Evolutionary conservation across 1,139 yeast species (phyloP).

Genomic region (Scheffersomyces parashehatae): DNA sequence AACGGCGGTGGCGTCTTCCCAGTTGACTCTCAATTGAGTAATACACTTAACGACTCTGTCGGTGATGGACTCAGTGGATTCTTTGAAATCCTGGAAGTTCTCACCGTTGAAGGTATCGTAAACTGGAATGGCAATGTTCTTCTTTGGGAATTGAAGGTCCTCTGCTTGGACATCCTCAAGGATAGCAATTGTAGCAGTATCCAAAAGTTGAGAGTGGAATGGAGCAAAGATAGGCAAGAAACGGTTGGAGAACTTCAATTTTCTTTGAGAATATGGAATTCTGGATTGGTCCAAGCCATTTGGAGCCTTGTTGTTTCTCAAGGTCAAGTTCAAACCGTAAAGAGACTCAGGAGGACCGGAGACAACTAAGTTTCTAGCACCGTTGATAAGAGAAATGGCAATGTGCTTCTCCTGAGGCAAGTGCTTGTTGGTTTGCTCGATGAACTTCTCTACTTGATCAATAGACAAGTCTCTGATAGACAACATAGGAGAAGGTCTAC

Average conservation of each 20-base stretch:
- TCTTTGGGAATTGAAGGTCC: slow-evolving; percentile 56
- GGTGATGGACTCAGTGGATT: slow-evolving; percentile 38
- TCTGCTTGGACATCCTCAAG: slow-evolving; percentile 58
- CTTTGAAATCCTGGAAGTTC: slow-evolving; percentile 58
- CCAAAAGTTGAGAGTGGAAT: slow-evolving; percentile 88
- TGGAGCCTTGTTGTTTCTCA: slow-evolving; percentile 94
- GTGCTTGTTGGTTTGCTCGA: slow-evolving; percentile 87
- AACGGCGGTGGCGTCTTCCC: slow-evolving; percentile 89
- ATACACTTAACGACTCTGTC: slow-evolving; percentile 77
- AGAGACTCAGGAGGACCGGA: slow-evolving; percentile 99
- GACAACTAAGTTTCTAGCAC: slow-evolving; percentile 93
- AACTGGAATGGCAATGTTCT: slow-evolving; percentile 76
- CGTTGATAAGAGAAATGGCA: slow-evolving; percentile 87
- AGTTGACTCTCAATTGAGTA: slow-evolving; percentile 85
- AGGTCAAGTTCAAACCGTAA: slow-evolving; percentile 88
- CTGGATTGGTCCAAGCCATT: slow-evolving; percentile 94
- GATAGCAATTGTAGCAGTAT: slow-evolving; percentile 68
- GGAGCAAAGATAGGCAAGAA: slow-evolving; percentile 96
- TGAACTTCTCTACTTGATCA: slow-evolving; percentile 75
- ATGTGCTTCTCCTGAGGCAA: slow-evolving; percentile 90
- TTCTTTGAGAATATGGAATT: slow-evolving; percentile 89
- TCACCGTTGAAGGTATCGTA: slow-evolving; percentile 86
- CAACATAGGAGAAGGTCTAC: slow-evolving; percentile 96
- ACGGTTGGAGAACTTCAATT: slow-evolving; percentile 87
- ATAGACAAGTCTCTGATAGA: slow-evolving; percentile 84